These are phyloP conservation scores for Annulohypoxylon bovei DNA, from an alignment of 495 filamentous ascomycete species.

Conservation along the genomic window DNA sequence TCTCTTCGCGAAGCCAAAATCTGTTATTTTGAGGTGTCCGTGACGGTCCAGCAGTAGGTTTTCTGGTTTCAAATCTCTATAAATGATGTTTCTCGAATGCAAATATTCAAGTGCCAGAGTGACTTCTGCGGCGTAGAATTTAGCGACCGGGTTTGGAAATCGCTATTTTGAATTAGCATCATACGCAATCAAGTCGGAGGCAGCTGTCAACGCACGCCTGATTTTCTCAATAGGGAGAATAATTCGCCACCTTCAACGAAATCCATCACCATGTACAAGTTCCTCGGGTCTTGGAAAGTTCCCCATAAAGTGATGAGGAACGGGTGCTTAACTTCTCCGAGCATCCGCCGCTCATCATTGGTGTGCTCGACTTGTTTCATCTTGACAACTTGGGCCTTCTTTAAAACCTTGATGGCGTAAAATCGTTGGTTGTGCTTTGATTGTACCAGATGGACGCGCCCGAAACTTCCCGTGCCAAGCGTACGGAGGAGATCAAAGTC, in stretches of 20 bases:
- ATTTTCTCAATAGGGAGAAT: constrained; percentile 94
- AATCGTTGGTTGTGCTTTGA: constrained; percentile 96
- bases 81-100: constrained; percentile 95
- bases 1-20: constrained; percentile 98
- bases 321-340: constrained; percentile 93
- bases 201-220: constrained; percentile 75
- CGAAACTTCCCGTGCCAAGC: constrained; percentile 95
- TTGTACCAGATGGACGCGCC: constrained; percentile 93
- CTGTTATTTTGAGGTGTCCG: constrained; percentile 97
- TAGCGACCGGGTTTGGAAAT: constrained; percentile 98
- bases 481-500: constrained; percentile 92
- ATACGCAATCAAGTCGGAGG: neutral
- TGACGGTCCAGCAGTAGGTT: constrained; percentile 95
- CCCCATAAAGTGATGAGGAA: constrained; percentile 98
- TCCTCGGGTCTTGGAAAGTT: constrained; percentile 93
- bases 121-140: constrained; percentile 98
- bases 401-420: constrained; percentile 97
- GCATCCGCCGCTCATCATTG: constrained; percentile 95
- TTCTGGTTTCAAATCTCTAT: constrained; percentile 96
- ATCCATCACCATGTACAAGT: constrained; percentile 99
- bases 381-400: constrained; percentile 98
- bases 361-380: constrained; percentile 99
- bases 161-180: constrained; percentile 66
- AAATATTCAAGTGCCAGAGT: constrained; percentile 95
- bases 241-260: constrained; percentile 99